phyloP scores from a whole-genome alignment of 768 basidiomycete genomes.

The Sutorius australiensis region DNA sequence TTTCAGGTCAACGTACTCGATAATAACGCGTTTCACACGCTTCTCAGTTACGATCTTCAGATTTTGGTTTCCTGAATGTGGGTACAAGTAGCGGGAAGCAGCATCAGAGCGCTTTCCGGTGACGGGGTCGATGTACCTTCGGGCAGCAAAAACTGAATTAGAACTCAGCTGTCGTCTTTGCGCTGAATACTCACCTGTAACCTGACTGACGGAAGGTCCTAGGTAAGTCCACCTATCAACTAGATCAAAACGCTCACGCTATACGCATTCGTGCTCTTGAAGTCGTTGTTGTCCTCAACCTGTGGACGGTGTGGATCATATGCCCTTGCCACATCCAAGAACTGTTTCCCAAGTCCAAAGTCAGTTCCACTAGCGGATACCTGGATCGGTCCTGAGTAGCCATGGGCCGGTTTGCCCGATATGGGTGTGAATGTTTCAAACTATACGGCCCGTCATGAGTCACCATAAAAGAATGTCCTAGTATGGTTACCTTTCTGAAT shows the following conservation, averaged over 20 bases:
- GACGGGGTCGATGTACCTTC: slow-evolving; percentile 49
- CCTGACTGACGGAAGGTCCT: slow-evolving; percentile 7
- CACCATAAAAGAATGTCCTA: background rate
- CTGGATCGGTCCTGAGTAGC: slow-evolving; percentile 32
- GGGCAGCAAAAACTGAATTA: background rate
- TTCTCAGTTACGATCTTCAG: slow-evolving; percentile 30
- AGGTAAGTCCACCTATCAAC: background rate
- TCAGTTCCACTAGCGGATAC: slow-evolving; percentile 12
- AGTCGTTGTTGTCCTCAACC: slow-evolving; percentile 47
- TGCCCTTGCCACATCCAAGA: slow-evolving; percentile 40
- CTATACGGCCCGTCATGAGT: slow-evolving; percentile 44
- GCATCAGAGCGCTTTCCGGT: slow-evolving; percentile 34
- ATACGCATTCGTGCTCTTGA: slow-evolving; percentile 31
- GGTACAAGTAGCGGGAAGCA: slow-evolving; percentile 38
- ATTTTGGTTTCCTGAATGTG: slow-evolving; percentile 28
- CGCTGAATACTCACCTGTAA: slow-evolving; percentile 12
- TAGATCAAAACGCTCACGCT: slow-evolving; percentile 14
- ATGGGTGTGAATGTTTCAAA: slow-evolving; percentile 35
- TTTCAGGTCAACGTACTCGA: background rate
- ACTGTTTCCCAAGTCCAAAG: slow-evolving; percentile 34
- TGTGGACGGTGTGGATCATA: slow-evolving; percentile 47
- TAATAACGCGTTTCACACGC: slow-evolving; percentile 6
- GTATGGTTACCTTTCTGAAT: slow-evolving; percentile 46
- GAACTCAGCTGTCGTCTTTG: no score
- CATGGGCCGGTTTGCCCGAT: slow-evolving; percentile 34